These are phyloP conservation scores for Monosporascus sp. DNA, from an alignment of 2,329 filamentous ascomycete genomes.

Conservation along the genomic window DNA sequence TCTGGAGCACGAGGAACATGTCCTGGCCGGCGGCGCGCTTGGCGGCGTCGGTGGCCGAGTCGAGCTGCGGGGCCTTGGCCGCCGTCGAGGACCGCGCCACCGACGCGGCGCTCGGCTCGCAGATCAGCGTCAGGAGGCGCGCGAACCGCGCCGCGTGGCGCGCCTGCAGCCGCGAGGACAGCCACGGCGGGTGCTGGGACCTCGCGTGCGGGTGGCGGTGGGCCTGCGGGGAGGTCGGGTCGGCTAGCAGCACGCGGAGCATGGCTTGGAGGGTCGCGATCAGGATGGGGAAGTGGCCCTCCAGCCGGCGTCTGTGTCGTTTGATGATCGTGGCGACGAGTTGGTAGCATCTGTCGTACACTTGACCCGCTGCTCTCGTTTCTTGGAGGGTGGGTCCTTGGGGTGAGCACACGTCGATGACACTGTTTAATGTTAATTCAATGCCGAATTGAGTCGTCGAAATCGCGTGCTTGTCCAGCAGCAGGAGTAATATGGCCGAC, in stretches of 20 bases:
- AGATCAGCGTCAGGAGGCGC: slow-evolving; percentile 53
- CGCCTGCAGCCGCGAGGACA: slow-evolving; percentile 29
- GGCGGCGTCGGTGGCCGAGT: slow-evolving; percentile 55
- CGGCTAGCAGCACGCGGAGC: slow-evolving; percentile 45
- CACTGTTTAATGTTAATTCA: slow-evolving; percentile 44
- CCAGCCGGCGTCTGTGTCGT: slow-evolving; percentile 54
- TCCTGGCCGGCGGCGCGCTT: slow-evolving; percentile 56
- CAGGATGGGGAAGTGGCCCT: slow-evolving; percentile 57
- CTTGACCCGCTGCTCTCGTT: slow-evolving; percentile 26
- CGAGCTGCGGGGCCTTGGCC: slow-evolving; percentile 36
- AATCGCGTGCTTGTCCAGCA: slow-evolving; percentile 45
- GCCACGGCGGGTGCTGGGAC: slow-evolving; percentile 25
- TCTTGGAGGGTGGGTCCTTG: slow-evolving; percentile 15
- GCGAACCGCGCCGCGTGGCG: slow-evolving; percentile 46
- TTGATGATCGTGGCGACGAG: slow-evolving; percentile 52
- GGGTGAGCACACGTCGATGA: slow-evolving; percentile 30
- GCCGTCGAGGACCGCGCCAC: slow-evolving; percentile 37
- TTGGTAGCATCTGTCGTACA: slow-evolving; percentile 44
- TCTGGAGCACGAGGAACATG: slow-evolving; percentile 55
- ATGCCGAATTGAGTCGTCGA: slow-evolving; percentile 55
- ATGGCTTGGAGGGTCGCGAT: slow-evolving; percentile 49
- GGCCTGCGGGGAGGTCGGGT: slow-evolving; percentile 23
- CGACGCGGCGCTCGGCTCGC: slow-evolving; percentile 52
- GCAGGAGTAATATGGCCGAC: slow-evolving; percentile 22
- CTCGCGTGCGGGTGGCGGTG: slow-evolving; percentile 6